These are phyloP conservation scores for Trichoderma atroviride DNA, from an alignment of 2,329 filamentous ascomycete genomes.

Conservation along the genomic window DNA sequence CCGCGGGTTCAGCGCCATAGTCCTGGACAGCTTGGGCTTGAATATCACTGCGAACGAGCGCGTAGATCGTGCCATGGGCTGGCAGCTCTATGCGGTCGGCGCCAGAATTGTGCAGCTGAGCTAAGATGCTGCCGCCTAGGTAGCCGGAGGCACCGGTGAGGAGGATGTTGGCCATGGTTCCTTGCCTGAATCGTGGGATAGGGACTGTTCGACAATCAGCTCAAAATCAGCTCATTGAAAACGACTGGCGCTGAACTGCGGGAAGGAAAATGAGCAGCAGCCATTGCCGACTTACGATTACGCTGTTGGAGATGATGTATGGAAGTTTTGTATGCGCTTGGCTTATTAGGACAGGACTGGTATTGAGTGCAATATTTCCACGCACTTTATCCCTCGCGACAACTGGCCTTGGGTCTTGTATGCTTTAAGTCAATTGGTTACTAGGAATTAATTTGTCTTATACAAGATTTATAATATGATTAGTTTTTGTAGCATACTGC, in stretches of 20 bases:
- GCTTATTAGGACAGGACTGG: neutral
- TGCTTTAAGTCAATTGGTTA: neutral
- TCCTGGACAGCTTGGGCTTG: neutral
- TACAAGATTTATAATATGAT: neutral
- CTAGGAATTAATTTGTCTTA: neutral
- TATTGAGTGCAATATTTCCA: neutral
- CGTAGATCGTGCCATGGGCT: neutral
- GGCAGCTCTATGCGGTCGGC: neutral
- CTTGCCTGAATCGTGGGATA: neutral
- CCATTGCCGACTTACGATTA: no score
- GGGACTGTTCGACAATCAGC: neutral
- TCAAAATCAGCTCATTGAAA: no score
- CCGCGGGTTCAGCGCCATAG: neutral
- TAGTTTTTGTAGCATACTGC: neutral
- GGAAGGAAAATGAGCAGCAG: no score
- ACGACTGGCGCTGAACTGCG: no score
- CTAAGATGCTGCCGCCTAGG: neutral
- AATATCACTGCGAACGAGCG: neutral
- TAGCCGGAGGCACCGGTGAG: constrained; percentile 2
- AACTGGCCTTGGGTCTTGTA: neutral
- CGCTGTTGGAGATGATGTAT: no score
- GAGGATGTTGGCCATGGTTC: neutral
- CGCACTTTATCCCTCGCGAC: neutral
- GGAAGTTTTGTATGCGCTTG: neutral
- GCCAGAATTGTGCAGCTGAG: neutral